A percentile compares a stretch with the other conserved stretches of the same genome.
Conservation (phyloP, 2,329 filamentous ascomycete species). For the Epichloe gansuensis region DNA sequence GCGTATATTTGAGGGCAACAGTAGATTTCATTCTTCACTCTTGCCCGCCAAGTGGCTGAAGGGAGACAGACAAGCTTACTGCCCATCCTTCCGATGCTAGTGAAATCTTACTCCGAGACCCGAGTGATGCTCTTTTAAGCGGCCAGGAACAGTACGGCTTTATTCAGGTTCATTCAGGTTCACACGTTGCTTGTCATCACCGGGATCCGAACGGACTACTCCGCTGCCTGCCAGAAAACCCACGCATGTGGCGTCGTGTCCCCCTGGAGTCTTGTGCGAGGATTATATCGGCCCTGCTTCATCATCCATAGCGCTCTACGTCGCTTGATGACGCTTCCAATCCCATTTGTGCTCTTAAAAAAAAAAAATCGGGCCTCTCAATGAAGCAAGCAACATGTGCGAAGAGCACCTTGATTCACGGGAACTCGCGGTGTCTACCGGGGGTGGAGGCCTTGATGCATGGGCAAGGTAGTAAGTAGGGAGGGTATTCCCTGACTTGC, state of each 20-base stretch:
- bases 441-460: too few relatives aligned
- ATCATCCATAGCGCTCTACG: not conserved
- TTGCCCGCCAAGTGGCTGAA: not conserved
- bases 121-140: not conserved
- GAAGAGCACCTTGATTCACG: not conserved
- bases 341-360: not conserved
- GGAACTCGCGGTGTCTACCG: too few relatives aligned
- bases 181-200: not conserved
- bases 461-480: too few relatives aligned
- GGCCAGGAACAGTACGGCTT: not conserved
- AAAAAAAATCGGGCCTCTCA: not conserved
- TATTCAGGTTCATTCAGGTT: not conserved
- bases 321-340: slow-evolving; percentile 6
- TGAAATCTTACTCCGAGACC: not conserved
- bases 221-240: not conserved
- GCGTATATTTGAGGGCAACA: not conserved
- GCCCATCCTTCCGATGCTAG: not conserved
- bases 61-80: not conserved
- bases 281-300: slow-evolving; percentile 6
- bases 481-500: too few relatives aligned
- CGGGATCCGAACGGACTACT: not conserved
- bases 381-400: not conserved
- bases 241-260: not conserved
- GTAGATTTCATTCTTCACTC: not conserved
- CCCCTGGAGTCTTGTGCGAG: slow-evolving; percentile 4